Evolutionary conservation across 2,329 filamentous ascomycete genomes (phyloP), one percentile per base, ranked within the genome.

Genomic region (Xylariaceae sp.): DNA sequence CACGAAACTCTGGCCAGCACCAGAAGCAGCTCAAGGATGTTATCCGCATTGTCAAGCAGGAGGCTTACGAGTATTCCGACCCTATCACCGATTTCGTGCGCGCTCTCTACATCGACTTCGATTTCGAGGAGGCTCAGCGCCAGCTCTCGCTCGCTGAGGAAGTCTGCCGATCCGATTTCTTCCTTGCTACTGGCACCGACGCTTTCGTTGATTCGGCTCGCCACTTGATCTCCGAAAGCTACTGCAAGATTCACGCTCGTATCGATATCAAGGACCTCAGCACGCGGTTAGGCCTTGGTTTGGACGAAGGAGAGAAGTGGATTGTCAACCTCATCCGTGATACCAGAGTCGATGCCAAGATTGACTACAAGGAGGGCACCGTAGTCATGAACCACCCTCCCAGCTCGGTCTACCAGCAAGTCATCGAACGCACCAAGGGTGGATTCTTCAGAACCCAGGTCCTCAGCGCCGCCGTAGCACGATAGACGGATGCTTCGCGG

Each of bases 311-410:
- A 71, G 94, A 99, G 86, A 99, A 99, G 82, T 99, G 94, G 94
- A 99, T 99, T 72, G 94, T 99, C 70, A 99, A 99, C 81, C 84
- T 99, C 66, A 99, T 99, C 78, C 88, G 94, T 65, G 94, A 99
- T 78, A 99, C 94, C 23, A 86, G 92, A 64, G 89, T 99, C 64
- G 94, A 99, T 73, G 94, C 94, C 71, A 99, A 99, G 86, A 97
- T 97, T 74, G 94, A 99, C 79, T 97, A 96, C 80, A 91, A 97
- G 81, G 90, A 96, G 78, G 94, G 94, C 73, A 97, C 94, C 57
- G 94, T 99, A 56, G 87, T 97, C 69, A 99, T 99, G 93, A 97
- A 99, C 82, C 94, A 99, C 79, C 94, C 93, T 55, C 93, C 94
- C 64, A 94, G 95, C 80, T 96, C 92, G 65, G 93, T 99, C 67